A percentile compares a stretch with the other conserved stretches of the same genome.
These are phyloP conservation scores for Cutaneotrichosporon daszewskae DNA, from an alignment of 1,284 basidiomycete species.

Conservation along the genomic window DNA sequence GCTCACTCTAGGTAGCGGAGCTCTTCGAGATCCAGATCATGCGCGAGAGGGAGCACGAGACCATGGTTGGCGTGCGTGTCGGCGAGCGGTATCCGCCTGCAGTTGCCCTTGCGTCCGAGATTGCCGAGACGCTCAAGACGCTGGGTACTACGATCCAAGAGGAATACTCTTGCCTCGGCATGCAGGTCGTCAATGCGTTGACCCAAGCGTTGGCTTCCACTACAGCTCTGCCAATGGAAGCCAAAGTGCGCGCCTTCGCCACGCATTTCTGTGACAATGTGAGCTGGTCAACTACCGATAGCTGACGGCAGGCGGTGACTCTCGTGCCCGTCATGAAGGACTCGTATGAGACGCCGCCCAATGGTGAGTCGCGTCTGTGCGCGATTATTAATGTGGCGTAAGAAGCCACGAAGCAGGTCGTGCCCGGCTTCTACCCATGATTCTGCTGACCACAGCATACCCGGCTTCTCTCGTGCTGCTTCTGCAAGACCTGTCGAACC, in stretches of 20 bases:
- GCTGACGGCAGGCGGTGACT: constrained; percentile 7
- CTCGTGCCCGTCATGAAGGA: constrained; percentile 13
- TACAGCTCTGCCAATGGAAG: constrained; percentile 1
- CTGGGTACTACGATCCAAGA: constrained; percentile 14
- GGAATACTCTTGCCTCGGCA: constrained; percentile 22
- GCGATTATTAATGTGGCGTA: too few relatives aligned
- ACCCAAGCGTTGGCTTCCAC: constrained; percentile 2
- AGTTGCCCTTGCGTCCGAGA: constrained; percentile 12
- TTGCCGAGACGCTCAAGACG: constrained; percentile 17
- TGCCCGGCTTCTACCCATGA: too few relatives aligned
- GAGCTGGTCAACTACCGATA: background rate
- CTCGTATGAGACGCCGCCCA: constrained; percentile 9
- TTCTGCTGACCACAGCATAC: constrained; percentile 19
- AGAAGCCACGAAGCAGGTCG: too few relatives aligned
- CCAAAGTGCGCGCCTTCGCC: constrained; percentile 12
- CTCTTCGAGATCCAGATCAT: constrained; percentile 28
- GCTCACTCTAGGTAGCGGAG: too few relatives aligned
- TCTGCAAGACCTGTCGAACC: constrained; percentile 27
- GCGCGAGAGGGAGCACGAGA: constrained; percentile 31
- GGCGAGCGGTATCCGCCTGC: constrained; percentile 27
- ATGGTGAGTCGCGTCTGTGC: constrained; percentile 1
- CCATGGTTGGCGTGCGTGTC: constrained; percentile 25
- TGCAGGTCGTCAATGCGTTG: constrained; percentile 18
- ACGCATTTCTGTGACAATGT: constrained; percentile 22
- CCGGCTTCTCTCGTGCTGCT: constrained; percentile 25